phyloP scores from a whole-genome alignment of 2,329 filamentous ascomycete species.

The Penicillium sp. region DNA sequence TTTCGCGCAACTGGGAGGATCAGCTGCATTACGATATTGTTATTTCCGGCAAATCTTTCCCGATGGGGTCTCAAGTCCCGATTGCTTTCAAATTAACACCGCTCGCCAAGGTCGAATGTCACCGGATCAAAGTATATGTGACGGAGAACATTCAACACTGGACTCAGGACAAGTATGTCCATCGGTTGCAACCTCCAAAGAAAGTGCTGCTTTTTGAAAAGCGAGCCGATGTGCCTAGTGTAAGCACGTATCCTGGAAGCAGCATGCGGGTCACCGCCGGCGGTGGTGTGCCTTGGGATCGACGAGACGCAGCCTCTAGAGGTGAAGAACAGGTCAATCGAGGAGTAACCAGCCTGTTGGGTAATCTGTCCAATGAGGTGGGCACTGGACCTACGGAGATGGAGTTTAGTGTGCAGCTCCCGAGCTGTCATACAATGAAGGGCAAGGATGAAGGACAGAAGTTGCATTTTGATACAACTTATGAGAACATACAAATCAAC shows the following conservation, averaged over 20 bases:
- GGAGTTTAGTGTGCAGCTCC: constrained; percentile 88
- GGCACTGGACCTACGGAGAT: constrained; percentile 88
- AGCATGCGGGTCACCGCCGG: constrained; percentile 73
- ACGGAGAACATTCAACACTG: constrained; percentile 91
- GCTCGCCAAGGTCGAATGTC: constrained; percentile 86
- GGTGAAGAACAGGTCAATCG: constrained; percentile 53
- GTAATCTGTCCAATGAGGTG: constrained; percentile 70
- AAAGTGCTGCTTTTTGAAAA: constrained; percentile 89
- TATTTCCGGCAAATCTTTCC: constrained; percentile 93
- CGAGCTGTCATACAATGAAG: constrained; percentile 79
- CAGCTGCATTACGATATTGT: constrained; percentile 94
- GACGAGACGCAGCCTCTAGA: constrained; percentile 52
- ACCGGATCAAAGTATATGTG: constrained; percentile 85
- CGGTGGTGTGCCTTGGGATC: constrained; percentile 69
- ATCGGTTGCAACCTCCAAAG: constrained; percentile 75
- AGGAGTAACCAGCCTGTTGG: constrained; percentile 67
- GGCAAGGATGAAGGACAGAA: constrained; percentile 63
- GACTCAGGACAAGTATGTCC: constrained; percentile 79
- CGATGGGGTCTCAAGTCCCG: constrained; percentile 79
- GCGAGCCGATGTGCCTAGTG: constrained; percentile 71
- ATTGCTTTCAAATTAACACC: constrained; percentile 94
- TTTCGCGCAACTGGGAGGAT: constrained; percentile 90
- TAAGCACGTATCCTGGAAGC: constrained; percentile 69
- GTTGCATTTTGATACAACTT: constrained; percentile 86
- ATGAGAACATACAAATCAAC: constrained; percentile 88